Evolutionary conservation across 495 filamentous ascomycete genomes (phyloP).

Genomic region (Aspergillus bertholletiae): DNA sequence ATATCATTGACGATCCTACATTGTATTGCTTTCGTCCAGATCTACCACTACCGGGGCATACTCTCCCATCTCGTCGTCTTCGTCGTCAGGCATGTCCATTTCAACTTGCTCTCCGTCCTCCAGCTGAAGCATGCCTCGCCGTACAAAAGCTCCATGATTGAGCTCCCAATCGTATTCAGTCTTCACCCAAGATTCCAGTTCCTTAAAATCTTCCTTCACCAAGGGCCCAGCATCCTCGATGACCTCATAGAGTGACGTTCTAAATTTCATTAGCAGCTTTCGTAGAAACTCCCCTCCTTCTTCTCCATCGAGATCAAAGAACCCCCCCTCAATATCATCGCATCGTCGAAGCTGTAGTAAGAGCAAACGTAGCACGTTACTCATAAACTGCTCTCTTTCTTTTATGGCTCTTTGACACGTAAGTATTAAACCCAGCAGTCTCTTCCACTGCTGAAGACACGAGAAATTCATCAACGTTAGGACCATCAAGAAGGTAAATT

Average conservation of each 20-base stretch:
- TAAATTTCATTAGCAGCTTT: conserved; percentile 51
- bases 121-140: conserved; percentile 62
- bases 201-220: conserved; percentile 51
- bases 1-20: neutral
- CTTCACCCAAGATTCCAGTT: conserved; percentile 53
- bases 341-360: conserved; percentile 69
- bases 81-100: conserved; percentile 72
- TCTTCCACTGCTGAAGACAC: conserved; percentile 86
- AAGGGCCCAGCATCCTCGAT: conserved; percentile 26
- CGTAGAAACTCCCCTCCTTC: conserved; percentile 55
- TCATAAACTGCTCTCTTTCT: conserved; percentile 55
- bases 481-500: conserved; percentile 79
- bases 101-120: conserved; percentile 79
- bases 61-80: conserved; percentile 81
- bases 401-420: conserved; percentile 61
- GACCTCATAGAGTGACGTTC: conserved; percentile 40
- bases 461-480: conserved; percentile 80
- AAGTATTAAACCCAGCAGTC: conserved; percentile 66
- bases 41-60: conserved; percentile 83
- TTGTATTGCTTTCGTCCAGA: conserved; percentile 24
- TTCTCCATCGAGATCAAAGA: conserved; percentile 51
- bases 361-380: conserved; percentile 57
- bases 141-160: conserved; percentile 49
- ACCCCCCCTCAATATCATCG: conserved; percentile 60
- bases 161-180: conserved; percentile 64